Evolutionary conservation across 2,329 filamentous ascomycete species (phyloP), one percentile per base, ranked within the genome.

Genomic region (Epichloe scottii): DNA sequence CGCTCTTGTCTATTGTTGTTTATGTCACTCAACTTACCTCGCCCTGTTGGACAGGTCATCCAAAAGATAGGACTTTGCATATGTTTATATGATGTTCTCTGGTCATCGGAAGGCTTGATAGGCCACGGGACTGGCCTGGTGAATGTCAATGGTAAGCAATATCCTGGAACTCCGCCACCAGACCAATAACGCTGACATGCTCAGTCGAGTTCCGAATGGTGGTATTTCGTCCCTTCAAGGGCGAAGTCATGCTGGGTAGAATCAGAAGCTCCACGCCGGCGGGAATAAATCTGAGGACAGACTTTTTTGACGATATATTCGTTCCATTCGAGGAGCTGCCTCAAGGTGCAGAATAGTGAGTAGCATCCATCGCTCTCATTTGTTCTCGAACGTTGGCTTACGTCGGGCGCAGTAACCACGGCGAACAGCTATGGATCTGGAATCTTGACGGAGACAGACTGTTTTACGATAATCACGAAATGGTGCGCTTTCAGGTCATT

Each of bases 221-320:
- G 17, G 89, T 98, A 33, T 98, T 97, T 67, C 83, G 93, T 23
- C 93, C 93, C 0, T 97, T 96, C 73, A 95, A 95, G 64, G 88
- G 89, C 46, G 93, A 98, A 66, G 88, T 96, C 53, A 77, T 98
- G 61, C 75, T 87, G 43, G 93, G 87, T 15, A 84, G 82, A 57
- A 96, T 98, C 66, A 84, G 84, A 56, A 83, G 81, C 57, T 83
- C 84, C 37, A 84, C 78, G 1, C 75, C 82, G 7, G 72, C 82
- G 2, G 89, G 87, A 38, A 88, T 94, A 60, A 81, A 82, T 60
- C 75, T 97, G 53, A 82, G 83, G 46, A 84, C 90, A 4, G 88
- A 95, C 55, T 98, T 98, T 66, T 98, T 96, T 59, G 87, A 91
- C 59, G 90, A 97, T 56, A 89, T 98, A 34, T 84, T 88, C 53